A percentile compares a stretch with the other conserved stretches of the same genome.
Conservation (phyloP, 176 grass and related monocot species). For the Oropetium thomaeum region DNA sequence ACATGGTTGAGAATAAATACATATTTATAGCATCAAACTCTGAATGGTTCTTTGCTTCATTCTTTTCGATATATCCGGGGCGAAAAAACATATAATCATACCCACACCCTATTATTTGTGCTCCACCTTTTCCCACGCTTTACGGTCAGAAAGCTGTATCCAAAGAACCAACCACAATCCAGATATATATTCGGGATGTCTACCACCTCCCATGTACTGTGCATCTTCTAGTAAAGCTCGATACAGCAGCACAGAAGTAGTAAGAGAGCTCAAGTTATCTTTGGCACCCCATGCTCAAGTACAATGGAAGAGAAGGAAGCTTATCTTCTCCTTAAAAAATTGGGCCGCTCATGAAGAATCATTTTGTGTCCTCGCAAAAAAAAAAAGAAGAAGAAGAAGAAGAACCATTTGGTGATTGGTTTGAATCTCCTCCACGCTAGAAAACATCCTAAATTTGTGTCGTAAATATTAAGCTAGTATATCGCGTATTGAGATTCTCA, state of each 20-base stretch:
- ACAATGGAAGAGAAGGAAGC: no score
- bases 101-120: not conserved
- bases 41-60: not conserved
- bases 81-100: not conserved
- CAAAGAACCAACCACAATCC: conserved; percentile 30
- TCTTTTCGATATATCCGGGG: not conserved
- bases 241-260: not conserved
- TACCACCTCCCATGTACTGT: not conserved
- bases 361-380: no score
- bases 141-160: not conserved
- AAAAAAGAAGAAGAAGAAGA: no score
- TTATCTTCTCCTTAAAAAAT: no score
- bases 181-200: conserved; percentile 34
- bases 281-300: no score
- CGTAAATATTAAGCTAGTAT: no score
- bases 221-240: not conserved
- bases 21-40: no score
- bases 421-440: not conserved
- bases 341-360: no score
- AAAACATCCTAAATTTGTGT: no score
- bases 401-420: not conserved
- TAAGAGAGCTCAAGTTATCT: not conserved
- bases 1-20: not conserved
- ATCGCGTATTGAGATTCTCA: no score
- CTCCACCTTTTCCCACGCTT: not conserved